phyloP scores from a whole-genome alignment of 2,329 filamentous ascomycete species.

The Rhynchosporium agropyri region DNA sequence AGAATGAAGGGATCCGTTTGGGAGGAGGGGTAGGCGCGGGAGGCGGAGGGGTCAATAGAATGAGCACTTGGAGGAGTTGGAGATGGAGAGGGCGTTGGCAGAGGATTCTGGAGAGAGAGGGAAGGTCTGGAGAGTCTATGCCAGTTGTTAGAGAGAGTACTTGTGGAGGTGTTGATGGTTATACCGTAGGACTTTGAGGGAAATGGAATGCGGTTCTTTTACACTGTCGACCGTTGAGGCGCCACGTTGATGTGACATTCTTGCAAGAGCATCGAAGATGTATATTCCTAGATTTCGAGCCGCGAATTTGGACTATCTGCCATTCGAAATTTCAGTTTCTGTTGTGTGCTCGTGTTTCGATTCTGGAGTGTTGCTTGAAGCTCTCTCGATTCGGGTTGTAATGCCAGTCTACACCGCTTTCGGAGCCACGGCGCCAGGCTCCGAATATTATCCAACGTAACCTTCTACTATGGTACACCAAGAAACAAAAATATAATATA shows the following conservation, averaged over 20 bases:
- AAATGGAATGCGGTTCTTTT: slow-evolving; percentile 79
- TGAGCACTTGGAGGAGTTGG: slow-evolving; percentile 45
- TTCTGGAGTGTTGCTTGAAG: not conserved
- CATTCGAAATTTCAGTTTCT: not conserved
- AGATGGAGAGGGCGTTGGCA: slow-evolving; percentile 48
- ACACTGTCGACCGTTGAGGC: slow-evolving; percentile 42
- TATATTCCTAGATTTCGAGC: not conserved
- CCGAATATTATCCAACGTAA: slow-evolving; percentile 2
- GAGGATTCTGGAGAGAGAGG: slow-evolving; percentile 70
- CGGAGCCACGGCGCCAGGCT: slow-evolving; percentile 10
- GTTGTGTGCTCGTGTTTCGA: not conserved
- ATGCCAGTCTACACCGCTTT: slow-evolving; percentile 8
- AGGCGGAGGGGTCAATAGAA: slow-evolving; percentile 54
- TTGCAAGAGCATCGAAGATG: slow-evolving; percentile 29
- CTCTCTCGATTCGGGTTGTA: slow-evolving; percentile 8
- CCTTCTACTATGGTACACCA: too few relatives aligned
- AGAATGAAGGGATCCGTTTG: slow-evolving; percentile 53
- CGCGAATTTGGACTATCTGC: not conserved
- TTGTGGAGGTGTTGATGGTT: not conserved
- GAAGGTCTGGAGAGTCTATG: slow-evolving; percentile 79
- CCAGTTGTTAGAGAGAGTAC: slow-evolving; percentile 18
- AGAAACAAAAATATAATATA: too few relatives aligned
- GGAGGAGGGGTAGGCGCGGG: slow-evolving; percentile 69
- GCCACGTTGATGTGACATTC: slow-evolving; percentile 42
- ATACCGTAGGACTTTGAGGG: slow-evolving; percentile 74